Conservation (phyloP, 169 alveolate genomes). For the Toxoplasma gondii region DNA sequence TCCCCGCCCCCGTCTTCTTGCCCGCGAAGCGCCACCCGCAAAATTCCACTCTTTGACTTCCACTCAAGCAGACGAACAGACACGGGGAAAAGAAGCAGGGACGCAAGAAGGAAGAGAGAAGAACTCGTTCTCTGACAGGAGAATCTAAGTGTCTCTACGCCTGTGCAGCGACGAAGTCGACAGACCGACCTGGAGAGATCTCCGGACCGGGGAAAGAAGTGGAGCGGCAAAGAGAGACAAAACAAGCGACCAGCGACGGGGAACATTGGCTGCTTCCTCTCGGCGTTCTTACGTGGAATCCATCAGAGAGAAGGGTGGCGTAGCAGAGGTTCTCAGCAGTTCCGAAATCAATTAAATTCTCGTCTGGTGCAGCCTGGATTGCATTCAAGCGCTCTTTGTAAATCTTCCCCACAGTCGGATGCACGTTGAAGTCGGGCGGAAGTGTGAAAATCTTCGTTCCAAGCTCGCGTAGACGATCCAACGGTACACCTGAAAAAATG, state of each 20-base stretch:
- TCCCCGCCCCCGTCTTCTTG: no score
- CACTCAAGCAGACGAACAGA: no score
- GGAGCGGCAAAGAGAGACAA: neutral
- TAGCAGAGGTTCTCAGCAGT: slow-evolving; percentile 94
- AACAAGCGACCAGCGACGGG: neutral
- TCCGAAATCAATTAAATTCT: slow-evolving; percentile 89
- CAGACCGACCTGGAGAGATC: no score
- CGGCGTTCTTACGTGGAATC: slow-evolving; percentile 78
- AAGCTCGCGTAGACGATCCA: slow-evolving; percentile 79
- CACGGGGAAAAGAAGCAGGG: no score
- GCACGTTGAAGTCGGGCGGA: slow-evolving; percentile 89
- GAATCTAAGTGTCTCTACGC: neutral
- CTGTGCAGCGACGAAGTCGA: neutral
- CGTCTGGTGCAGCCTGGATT: slow-evolving; percentile 79
- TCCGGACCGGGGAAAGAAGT: neutral
- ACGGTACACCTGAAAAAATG: slow-evolving; percentile 78
- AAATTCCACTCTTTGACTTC: no score
- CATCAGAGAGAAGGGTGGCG: slow-evolving; percentile 92
- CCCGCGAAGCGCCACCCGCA: no score
- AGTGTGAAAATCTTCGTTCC: slow-evolving; percentile 86
- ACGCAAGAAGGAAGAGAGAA: neutral
- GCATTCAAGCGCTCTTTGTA: slow-evolving; percentile 86
- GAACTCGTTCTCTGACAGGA: neutral
- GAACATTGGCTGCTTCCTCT: neutral
- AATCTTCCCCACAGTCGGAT: slow-evolving; percentile 87